Conservation (phyloP, 495 filamentous ascomycete species). For the Choiromyces venosus region DNA sequence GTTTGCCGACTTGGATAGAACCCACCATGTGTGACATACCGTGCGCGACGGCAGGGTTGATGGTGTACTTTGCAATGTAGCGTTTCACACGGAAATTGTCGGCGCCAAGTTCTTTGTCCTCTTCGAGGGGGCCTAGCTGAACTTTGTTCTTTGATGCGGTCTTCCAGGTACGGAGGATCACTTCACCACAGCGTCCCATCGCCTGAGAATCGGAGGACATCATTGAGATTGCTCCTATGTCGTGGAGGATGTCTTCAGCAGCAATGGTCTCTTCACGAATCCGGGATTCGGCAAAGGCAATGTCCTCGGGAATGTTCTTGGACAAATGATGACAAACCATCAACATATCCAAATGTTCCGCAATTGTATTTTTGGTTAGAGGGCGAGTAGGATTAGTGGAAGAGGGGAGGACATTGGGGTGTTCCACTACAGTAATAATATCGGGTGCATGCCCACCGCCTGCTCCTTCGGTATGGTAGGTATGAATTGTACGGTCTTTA, state of each 20-base stretch:
- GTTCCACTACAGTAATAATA: slow-evolving; percentile 90
- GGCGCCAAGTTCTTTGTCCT: slow-evolving; percentile 74
- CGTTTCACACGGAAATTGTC: slow-evolving; percentile 93
- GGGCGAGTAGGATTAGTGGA: slow-evolving; percentile 92
- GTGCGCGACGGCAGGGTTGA: slow-evolving; percentile 92
- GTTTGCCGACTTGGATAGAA: slow-evolving; percentile 78
- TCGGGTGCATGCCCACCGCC: slow-evolving; percentile 95
- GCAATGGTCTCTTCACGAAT: slow-evolving; percentile 96
- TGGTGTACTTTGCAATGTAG: slow-evolving; percentile 94
- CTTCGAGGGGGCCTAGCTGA: slow-evolving; percentile 68
- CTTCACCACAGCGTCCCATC: slow-evolving; percentile 95
- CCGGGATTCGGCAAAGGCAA: slow-evolving; percentile 90
- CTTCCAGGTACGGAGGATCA: slow-evolving; percentile 92
- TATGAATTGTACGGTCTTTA: slow-evolving; percentile 88
- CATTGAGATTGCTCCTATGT: slow-evolving; percentile 95
- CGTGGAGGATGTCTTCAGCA: slow-evolving; percentile 94
- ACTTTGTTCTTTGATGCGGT: slow-evolving; percentile 97
- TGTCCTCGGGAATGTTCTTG: slow-evolving; percentile 89
- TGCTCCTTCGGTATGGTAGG: slow-evolving; percentile 96
- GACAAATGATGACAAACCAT: slow-evolving; percentile 97
- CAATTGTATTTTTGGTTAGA: slow-evolving; percentile 86
- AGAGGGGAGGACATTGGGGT: slow-evolving; percentile 84
- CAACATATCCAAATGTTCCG: slow-evolving; percentile 97
- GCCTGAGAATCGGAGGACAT: slow-evolving; percentile 96
- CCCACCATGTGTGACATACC: slow-evolving; percentile 89